These are phyloP conservation scores for Conidiobolus incongruus DNA, from an alignment of 371 early-diverging fungal genomes.

Conservation along the genomic window DNA sequence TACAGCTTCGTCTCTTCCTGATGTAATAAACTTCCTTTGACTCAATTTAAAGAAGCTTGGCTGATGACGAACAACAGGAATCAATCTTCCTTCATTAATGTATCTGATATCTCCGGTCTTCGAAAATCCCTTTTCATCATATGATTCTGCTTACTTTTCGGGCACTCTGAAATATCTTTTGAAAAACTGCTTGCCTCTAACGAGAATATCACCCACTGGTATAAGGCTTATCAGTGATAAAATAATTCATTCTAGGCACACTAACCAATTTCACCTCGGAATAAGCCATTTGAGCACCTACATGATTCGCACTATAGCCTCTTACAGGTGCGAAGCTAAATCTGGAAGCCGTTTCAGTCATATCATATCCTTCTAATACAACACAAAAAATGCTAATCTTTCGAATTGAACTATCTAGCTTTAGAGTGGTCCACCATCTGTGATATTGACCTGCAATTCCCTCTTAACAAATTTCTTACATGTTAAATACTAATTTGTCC, in stretches of 20 bases:
- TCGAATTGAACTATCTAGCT: conserved; percentile 68
- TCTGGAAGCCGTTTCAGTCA: background rate
- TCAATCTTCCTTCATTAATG: conserved; percentile 24
- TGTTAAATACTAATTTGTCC: conserved; percentile 7
- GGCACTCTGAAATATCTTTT: conserved; percentile 67
- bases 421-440: conserved; percentile 83
- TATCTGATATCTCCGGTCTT: conserved; percentile 78
- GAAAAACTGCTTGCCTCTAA: conserved; percentile 64
- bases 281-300: conserved; percentile 6
- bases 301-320: background rate
- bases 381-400: conserved; percentile 46
- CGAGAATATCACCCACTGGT: conserved; percentile 85
- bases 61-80: conserved; percentile 79
- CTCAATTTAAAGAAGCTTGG: conserved; percentile 92
- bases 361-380: conserved; percentile 19
- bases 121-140: conserved; percentile 78
- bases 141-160: conserved; percentile 52
- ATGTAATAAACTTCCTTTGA: conserved; percentile 94
- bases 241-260: conserved; percentile 77
- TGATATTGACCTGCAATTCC: conserved; percentile 62
- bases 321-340: background rate
- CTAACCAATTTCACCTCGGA: conserved; percentile 69
- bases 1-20: conserved; percentile 52
- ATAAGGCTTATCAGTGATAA: conserved; percentile 43
- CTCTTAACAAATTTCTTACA: conserved; percentile 41